Base-by-base conservation (phyloP, 2,329 filamentous ascomycete species). In the Exophiala aquamarina region DNA sequence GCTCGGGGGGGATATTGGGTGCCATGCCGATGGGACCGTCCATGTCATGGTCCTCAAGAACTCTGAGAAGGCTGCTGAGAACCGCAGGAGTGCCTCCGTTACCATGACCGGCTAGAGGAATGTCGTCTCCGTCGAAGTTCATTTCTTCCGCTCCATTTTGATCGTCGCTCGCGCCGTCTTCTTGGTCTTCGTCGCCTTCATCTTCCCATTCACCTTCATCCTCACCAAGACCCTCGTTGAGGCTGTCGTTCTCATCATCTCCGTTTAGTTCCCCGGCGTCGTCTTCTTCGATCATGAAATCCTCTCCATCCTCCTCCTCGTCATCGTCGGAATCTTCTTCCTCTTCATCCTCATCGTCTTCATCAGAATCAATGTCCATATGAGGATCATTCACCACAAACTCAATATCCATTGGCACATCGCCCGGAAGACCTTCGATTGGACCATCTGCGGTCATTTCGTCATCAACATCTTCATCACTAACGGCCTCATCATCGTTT, bases 401-500 rank as follows among this genome's bases (percentile, higher is more conserved):
- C 71, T 95, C 91, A 41, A 96, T 87, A 29, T 88, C 83, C 67
- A 82, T 76, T 18, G 70, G 72, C n/a, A 73, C 68, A 58, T 84
- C 81, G 11, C 81, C 81, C 31, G 79, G 73, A 32, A 83, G 67
- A 47, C 81, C 81, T 72, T 84, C 81, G 40, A 84, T 79, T 9
- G 75, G 75, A 4, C 90, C 57, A 14, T 56, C 92, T 77, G 94
- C 91, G 31, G 84, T 87, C 52, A 83, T 84, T 41, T 90, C 78
- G 20, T 87, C 87, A 47, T 94, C 89, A 54, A 87, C 77, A 51
- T 94, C 89, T 39, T 91, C 78, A 23, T 88, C 87, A 48, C 93
- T 89, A 53, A 87, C 77, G 50, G 94, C 89, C 49, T 93, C 88
- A 61, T 94, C 92, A 49, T 88, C 88, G 61, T 92, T 87, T 55